Percentiles rank a stretch among this genome's conserved stretches.
Evolutionary conservation across 73 alveolate species (phyloP).

Genomic region (Paramecium sexaurelia): DNA sequence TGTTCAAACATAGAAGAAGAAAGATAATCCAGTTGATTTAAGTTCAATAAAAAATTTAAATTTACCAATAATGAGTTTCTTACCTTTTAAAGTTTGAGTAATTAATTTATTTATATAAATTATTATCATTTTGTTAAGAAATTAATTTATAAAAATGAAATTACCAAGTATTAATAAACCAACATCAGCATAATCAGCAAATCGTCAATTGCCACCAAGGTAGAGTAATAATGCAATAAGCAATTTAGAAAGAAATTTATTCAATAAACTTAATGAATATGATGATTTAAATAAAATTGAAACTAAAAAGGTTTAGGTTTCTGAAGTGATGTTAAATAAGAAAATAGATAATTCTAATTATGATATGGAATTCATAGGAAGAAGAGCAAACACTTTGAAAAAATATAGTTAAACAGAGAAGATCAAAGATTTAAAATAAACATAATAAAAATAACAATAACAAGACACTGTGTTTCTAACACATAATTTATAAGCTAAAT

Average conservation of each 20-base stretch:
- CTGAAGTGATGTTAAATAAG: neutral
- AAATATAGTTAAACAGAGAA: neutral
- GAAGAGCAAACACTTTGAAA: neutral
- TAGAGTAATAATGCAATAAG: neutral
- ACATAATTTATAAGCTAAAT: neutral
- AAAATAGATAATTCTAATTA: neutral
- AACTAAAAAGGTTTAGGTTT: neutral
- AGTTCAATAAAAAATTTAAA: slow-evolving; percentile 37
- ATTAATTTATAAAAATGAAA: neutral
- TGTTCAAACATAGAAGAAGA: neutral
- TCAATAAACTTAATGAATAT: slow-evolving; percentile 9
- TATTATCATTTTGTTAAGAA: neutral
- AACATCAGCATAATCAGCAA: neutral
- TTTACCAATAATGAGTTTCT: slow-evolving; percentile 64
- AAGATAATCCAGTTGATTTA: slow-evolving; percentile 13
- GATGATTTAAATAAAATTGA: slow-evolving; percentile 1
- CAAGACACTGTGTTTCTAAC: neutral
- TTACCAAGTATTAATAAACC: slow-evolving; percentile 31
- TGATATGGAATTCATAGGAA: neutral
- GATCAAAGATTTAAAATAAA: neutral
- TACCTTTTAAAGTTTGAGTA: slow-evolving; percentile 63
- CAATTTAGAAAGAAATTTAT: neutral
- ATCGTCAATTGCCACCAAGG: neutral
- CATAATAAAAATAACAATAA: neutral
- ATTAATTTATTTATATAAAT: neutral